phyloP scores from a whole-genome alignment of 441 rosid species.

The Aquilaria agallochum region DNA sequence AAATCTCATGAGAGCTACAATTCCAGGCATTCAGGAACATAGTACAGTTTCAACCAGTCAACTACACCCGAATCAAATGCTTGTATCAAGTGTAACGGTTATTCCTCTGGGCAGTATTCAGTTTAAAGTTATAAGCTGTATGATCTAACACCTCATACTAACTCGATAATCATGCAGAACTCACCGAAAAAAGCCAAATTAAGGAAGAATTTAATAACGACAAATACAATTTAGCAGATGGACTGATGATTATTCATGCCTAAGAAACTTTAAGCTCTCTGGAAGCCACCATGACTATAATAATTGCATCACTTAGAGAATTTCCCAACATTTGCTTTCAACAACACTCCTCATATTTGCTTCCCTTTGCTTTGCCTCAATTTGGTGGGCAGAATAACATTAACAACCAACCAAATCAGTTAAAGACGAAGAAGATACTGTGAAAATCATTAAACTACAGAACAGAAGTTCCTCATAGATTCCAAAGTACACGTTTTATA shows the following conservation, averaged over 20 bases:
- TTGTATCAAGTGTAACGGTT: constrained; percentile 37
- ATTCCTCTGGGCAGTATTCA: background rate
- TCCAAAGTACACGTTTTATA: background rate
- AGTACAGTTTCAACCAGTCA: constrained; percentile 83
- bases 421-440: constrained; percentile 3
- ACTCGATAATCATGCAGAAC: background rate
- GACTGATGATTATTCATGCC: constrained; percentile 34
- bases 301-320: constrained; percentile 62
- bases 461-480: constrained; percentile 4
- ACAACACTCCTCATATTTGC: constrained; percentile 43
- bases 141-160: background rate
- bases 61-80: constrained; percentile 61
- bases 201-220: background rate
- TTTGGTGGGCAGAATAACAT: constrained; percentile 9
- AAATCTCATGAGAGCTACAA: constrained; percentile 53
- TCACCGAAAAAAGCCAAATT: background rate
- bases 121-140: background rate
- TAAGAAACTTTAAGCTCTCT: constrained; percentile 51
- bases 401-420: constrained; percentile 10
- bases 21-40: constrained; percentile 88
- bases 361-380: constrained; percentile 72
- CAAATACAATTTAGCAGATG: constrained; percentile 5
- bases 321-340: constrained; percentile 72
- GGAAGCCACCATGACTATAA: constrained; percentile 54
- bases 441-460: background rate